A percentile compares a stretch with the other conserved stretches of the same genome.
Evolutionary conservation across 106 monocot genomes (phyloP).

Genomic region (Narthecium ossifragum): DNA sequence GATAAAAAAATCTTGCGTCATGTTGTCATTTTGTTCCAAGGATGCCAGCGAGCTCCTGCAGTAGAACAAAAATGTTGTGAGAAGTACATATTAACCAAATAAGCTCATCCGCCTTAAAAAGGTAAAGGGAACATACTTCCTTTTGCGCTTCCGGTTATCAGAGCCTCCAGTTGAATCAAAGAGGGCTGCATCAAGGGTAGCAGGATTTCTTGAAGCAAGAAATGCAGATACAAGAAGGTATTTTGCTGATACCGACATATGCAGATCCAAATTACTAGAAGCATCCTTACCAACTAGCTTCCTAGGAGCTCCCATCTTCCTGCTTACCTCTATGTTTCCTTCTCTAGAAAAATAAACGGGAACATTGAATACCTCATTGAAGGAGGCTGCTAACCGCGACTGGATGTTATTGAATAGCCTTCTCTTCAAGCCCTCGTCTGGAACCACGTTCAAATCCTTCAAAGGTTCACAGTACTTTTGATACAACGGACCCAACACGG

Average conservation of each 20-base stretch:
- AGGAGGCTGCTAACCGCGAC: conserved; percentile 40
- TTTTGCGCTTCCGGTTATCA: conserved; percentile 51
- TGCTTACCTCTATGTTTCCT: conserved; percentile 9
- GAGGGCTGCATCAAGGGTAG: conserved; percentile 84
- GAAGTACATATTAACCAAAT: background rate
- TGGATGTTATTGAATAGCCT: conserved; percentile 63
- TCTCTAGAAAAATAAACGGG: conserved; percentile 20
- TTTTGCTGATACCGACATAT: conserved; percentile 85
- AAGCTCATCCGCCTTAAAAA: background rate
- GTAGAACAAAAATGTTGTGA: conserved; percentile 1
- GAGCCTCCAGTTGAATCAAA: conserved; percentile 80
- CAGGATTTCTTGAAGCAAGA: conserved; percentile 89
- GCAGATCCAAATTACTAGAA: conserved; percentile 67
- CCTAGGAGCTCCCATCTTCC: conserved; percentile 26
- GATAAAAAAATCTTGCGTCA: conserved; percentile 60
- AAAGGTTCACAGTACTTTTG: conserved; percentile 76
- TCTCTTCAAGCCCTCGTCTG: conserved; percentile 75
- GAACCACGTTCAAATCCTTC: conserved; percentile 44
- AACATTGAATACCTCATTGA: conserved; percentile 52
- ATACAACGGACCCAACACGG: conserved; percentile 56
- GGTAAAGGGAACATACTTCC: conserved; percentile 39
- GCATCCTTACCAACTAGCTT: conserved; percentile 22
- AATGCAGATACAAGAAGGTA: conserved; percentile 93
- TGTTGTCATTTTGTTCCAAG: conserved; percentile 46
- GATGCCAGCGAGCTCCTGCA: conserved; percentile 61